These are phyloP conservation scores for Sonneratia caseolaris DNA, from an alignment of 345 rosid species.

Conservation along the genomic window DNA sequence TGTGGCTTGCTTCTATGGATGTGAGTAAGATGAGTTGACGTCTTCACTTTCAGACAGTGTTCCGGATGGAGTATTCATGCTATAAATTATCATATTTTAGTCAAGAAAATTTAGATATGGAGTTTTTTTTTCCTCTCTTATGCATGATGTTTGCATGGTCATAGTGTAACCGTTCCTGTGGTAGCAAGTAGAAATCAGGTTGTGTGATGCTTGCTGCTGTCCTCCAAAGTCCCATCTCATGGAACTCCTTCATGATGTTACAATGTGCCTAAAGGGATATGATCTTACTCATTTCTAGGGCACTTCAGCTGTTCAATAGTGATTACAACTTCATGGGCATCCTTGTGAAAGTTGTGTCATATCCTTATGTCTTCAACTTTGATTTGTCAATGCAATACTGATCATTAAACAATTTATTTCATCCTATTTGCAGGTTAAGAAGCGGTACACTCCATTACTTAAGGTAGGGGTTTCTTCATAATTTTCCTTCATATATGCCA, in stretches of 20 bases:
- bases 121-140: no score
- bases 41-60: no score
- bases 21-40: no score
- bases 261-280: not conserved
- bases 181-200: not conserved
- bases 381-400: not conserved
- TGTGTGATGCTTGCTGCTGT: no score
- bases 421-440: constrained; percentile 51
- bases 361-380: not conserved
- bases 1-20: no score
- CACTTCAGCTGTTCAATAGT: not conserved
- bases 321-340: not conserved
- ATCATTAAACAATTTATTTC: constrained; percentile 2
- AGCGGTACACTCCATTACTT: constrained; percentile 48
- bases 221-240: not conserved
- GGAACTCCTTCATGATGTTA: not conserved
- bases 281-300: not conserved
- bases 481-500: not conserved
- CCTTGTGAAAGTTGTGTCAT: not conserved
- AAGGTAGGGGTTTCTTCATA: constrained; percentile 28
- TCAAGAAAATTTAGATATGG: no score
- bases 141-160: no score
- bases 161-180: not conserved
- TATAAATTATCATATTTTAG: no score
- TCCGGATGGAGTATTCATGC: no score